phyloP scores from a whole-genome alignment of 306 rosid genomes.

The Alnus rubra region DNA sequence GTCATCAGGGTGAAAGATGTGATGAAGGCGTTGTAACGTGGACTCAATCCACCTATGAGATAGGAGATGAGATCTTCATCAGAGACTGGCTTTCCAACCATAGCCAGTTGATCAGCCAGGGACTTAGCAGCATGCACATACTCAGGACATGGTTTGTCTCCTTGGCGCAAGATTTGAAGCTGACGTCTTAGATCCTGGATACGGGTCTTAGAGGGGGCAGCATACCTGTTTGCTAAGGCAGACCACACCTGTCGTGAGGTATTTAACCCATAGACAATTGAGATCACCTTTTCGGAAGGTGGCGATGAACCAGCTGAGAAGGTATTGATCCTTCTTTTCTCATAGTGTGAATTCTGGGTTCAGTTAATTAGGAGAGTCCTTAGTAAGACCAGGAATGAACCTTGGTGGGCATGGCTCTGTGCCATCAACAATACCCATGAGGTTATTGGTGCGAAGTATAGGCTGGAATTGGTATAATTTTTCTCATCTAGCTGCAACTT shows the following conservation, averaged over 20 bases:
- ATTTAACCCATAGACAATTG: neutral
- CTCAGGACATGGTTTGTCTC: neutral
- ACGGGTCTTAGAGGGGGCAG: neutral
- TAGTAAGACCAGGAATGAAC: too few relatives aligned
- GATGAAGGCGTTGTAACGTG: neutral
- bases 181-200: too few relatives aligned
- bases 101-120: neutral
- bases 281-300: neutral
- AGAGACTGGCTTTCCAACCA: neutral
- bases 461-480: too few relatives aligned
- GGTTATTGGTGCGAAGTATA: too few relatives aligned
- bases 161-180: neutral
- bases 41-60: constrained; percentile 16
- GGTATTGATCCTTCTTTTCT: too few relatives aligned
- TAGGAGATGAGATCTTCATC: neutral
- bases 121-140: neutral
- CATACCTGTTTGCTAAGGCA: neutral
- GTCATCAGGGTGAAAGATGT: too few relatives aligned
- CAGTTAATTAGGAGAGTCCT: neutral
- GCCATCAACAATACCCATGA: too few relatives aligned
- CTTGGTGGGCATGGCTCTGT: too few relatives aligned
- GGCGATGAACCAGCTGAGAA: neutral
- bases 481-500: too few relatives aligned
- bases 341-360: neutral
- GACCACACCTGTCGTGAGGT: neutral